These are phyloP conservation scores for Marasmius oreades DNA, from an alignment of 1,284 basidiomycete species.

Conservation along the genomic window DNA sequence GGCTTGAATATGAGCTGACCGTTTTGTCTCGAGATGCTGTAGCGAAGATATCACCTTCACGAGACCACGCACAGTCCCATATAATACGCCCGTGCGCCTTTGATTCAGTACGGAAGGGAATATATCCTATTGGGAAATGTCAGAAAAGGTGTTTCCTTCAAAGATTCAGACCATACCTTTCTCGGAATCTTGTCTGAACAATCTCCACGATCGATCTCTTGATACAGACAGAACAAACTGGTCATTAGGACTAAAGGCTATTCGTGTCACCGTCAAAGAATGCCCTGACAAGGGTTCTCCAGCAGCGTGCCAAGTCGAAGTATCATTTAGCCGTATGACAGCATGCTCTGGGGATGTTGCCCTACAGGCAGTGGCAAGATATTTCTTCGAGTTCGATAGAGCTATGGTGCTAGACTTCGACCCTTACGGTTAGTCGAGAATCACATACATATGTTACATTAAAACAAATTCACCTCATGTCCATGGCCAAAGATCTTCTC, in stretches of 20 bases:
- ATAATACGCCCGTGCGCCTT: constrained; percentile 92
- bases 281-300: constrained; percentile 82
- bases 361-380: constrained; percentile 92
- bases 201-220: constrained; percentile 88
- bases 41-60: constrained; percentile 74
- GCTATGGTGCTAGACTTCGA: constrained; percentile 73
- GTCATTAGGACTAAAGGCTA: constrained; percentile 88
- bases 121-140: constrained; percentile 43
- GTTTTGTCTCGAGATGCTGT: constrained; percentile 96
- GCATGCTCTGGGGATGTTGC: constrained; percentile 88
- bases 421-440: not conserved
- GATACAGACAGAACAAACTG: constrained; percentile 79
- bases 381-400: constrained; percentile 61
- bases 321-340: constrained; percentile 81
- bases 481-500: constrained; percentile 99
- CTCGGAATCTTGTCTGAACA: constrained; percentile 55
- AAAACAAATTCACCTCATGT: constrained; percentile 69
- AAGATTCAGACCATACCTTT: constrained; percentile 31
- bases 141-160: not conserved
- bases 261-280: constrained; percentile 84
- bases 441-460: not conserved
- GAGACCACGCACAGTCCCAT: constrained; percentile 90
- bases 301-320: constrained; percentile 63
- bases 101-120: constrained; percentile 56
- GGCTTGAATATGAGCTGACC: constrained; percentile 38